These are phyloP conservation scores for Leccinum insigne DNA, from an alignment of 1,284 basidiomycete species.

Conservation along the genomic window DNA sequence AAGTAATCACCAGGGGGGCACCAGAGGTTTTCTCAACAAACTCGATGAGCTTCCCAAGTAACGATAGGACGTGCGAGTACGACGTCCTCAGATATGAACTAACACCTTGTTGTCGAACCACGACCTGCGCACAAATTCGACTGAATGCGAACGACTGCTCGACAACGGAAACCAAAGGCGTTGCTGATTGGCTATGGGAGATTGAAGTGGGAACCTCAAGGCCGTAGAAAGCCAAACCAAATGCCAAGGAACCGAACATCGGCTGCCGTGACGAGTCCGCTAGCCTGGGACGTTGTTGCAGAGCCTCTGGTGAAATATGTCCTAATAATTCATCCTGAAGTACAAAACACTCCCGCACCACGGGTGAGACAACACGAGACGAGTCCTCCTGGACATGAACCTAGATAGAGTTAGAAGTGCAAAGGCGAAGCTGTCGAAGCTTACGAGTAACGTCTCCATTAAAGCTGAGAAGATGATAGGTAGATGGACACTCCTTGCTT, in stretches of 20 bases:
- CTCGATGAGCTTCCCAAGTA: conserved; percentile 51
- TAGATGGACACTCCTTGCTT: conserved; percentile 77
- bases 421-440: conserved; percentile 5
- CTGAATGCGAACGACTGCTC: conserved; percentile 53
- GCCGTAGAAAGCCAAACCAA: conserved; percentile 62
- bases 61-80: conserved; percentile 46
- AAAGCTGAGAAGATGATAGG: conserved; percentile 73
- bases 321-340: conserved; percentile 55
- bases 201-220: conserved; percentile 36
- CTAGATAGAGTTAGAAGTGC: conserved; percentile 32
- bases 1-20: conserved; percentile 40
- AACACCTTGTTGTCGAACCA: conserved; percentile 35
- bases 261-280: conserved; percentile 35
- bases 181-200: conserved; percentile 30
- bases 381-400: conserved; percentile 39
- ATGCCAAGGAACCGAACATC: conserved; percentile 46
- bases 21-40: conserved; percentile 38
- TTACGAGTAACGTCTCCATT: conserved; percentile 62
- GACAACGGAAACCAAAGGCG: conserved; percentile 59
- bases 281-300: conserved; percentile 51
- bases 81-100: conserved; percentile 43
- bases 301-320: conserved; percentile 50
- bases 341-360: conserved; percentile 46
- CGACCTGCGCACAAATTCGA: conserved; percentile 41
- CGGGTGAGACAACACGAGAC: conserved; percentile 34